Conservation (phyloP, 129 eudicot species). For the Helianthus annuus region DNA sequence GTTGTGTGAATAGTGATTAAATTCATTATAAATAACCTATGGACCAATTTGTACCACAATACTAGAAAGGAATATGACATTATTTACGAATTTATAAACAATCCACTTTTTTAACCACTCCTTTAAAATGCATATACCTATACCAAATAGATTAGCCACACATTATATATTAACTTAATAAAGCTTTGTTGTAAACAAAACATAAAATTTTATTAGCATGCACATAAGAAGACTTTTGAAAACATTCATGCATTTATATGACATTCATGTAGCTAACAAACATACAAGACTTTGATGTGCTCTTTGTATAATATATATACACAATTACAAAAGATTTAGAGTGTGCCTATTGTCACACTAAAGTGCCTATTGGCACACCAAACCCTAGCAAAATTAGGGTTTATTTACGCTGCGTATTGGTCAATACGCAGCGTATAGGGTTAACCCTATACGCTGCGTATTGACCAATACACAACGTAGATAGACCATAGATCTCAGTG, state of each 20-base stretch:
- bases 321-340: too few relatives aligned
- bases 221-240: background rate
- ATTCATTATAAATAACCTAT: background rate
- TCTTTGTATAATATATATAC: background rate
- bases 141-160: too few relatives aligned
- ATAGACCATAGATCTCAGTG: too few relatives aligned
- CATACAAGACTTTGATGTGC: background rate
- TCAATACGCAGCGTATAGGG: too few relatives aligned
- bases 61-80: background rate
- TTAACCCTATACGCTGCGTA: too few relatives aligned
- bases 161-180: background rate
- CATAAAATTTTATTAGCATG: background rate
- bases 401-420: too few relatives aligned
- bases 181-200: background rate
- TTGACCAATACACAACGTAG: too few relatives aligned
- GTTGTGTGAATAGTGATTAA: background rate
- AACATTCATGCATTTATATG: background rate
- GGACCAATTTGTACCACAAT: background rate
- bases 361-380: too few relatives aligned
- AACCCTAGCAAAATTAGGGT: too few relatives aligned
- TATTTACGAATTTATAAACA: background rate
- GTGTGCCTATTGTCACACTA: too few relatives aligned
- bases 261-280: background rate
- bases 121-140: too few relatives aligned
- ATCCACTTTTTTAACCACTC: background rate